These are phyloP conservation scores for Ceratonia siliqua DNA, from an alignment of 306 rosid genomes.

Conservation along the genomic window DNA sequence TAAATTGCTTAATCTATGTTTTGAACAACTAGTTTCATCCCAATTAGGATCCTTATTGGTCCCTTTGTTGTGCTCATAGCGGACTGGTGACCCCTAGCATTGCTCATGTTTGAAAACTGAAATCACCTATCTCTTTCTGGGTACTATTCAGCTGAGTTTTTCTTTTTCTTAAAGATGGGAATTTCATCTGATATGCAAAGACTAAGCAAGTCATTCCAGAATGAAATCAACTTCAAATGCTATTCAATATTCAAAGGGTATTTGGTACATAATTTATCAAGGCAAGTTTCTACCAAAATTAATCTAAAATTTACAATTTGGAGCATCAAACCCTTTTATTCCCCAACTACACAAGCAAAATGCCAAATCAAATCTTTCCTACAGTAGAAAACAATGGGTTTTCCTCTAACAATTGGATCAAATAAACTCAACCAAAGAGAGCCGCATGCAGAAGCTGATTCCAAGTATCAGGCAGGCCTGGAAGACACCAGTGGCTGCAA, in stretches of 20 bases:
- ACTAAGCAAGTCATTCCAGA: not conserved
- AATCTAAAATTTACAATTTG: constrained; percentile 47
- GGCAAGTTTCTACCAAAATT: constrained; percentile 39
- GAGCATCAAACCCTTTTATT: constrained; percentile 48
- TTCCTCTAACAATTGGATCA: constrained; percentile 30
- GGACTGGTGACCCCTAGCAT: no score
- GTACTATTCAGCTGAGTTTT: no score
- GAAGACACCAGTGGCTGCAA: constrained; percentile 99
- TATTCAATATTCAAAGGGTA: constrained; percentile 3
- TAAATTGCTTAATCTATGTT: no score
- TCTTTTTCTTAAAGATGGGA: not conserved
- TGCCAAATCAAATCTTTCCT: constrained; percentile 32
- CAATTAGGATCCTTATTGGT: no score
- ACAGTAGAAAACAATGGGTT: constrained; percentile 43
- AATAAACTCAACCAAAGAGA: constrained; percentile 52
- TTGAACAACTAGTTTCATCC: no score
- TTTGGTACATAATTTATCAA: constrained; percentile 33
- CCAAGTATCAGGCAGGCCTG: constrained; percentile 97
- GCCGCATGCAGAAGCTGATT: constrained; percentile 70
- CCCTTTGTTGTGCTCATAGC: no score
- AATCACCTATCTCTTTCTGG: not conserved
- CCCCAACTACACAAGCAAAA: constrained; percentile 40
- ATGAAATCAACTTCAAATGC: not conserved
- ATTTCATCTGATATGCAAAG: constrained; percentile 17
- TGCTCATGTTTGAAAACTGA: not conserved